Percentiles rank a stretch among this genome's conserved stretches.
These are phyloP conservation scores for Avena atlantica DNA, from an alignment of 176 grass and related monocot species.

Conservation along the genomic window DNA sequence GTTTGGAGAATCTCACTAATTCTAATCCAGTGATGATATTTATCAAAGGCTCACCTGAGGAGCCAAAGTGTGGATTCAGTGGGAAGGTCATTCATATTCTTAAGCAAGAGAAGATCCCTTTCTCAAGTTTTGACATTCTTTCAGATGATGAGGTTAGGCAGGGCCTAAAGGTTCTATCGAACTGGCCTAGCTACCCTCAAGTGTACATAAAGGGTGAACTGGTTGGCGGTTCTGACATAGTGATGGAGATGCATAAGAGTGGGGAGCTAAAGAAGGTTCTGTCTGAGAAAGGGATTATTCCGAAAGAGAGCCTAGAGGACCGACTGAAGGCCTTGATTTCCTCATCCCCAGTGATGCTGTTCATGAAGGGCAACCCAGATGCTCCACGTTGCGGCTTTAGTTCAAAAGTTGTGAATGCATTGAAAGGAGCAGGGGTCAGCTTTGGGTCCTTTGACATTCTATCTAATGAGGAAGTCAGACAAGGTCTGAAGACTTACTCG, in stretches of 20 bases:
- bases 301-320: constrained; percentile 61
- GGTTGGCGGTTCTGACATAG: constrained; percentile 90
- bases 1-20: constrained; percentile 62
- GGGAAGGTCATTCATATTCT: constrained; percentile 87
- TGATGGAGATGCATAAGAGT: constrained; percentile 94
- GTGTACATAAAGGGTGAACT: constrained; percentile 91
- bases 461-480: constrained; percentile 78
- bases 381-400: constrained; percentile 84
- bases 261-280: constrained; percentile 87
- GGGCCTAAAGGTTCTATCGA: constrained; percentile 81
- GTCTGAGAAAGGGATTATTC: constrained; percentile 64
- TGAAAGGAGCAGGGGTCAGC: constrained; percentile 69
- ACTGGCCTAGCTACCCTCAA: constrained; percentile 97
- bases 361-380: constrained; percentile 96
- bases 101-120: constrained; percentile 83
- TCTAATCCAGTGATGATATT: constrained; percentile 84
- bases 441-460: constrained; percentile 93
- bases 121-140: constrained; percentile 90
- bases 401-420: constrained; percentile 84
- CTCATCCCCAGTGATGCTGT: constrained; percentile 78
- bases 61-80: constrained; percentile 98
- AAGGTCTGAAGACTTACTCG: constrained; percentile 86
- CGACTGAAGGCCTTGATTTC: constrained; percentile 58
- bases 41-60: constrained; percentile 85
- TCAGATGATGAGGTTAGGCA: constrained; percentile 82